phyloP scores from a whole-genome alignment of 1,284 basidiomycete species.

The Cutaneotrichosporon daszewskae region DNA sequence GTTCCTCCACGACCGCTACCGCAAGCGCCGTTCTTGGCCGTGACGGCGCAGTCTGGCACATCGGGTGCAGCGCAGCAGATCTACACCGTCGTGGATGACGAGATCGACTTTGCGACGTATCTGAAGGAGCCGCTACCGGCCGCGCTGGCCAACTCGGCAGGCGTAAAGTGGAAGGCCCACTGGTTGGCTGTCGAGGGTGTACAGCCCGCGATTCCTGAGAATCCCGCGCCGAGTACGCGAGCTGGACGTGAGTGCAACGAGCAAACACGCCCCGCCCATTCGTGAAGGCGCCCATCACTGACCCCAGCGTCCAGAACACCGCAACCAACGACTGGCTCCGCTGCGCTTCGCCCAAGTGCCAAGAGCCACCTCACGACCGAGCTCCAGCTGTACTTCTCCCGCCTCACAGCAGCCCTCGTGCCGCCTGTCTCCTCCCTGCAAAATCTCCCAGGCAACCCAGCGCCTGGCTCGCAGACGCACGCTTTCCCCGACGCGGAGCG shows the following conservation, averaged over 20 bases:
- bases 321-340: constrained; percentile 31
- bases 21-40: constrained; percentile 61
- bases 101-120: constrained; percentile 91
- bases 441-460: constrained; percentile 20
- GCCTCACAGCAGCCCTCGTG: constrained; percentile 78
- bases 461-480: constrained; percentile 13
- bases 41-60: constrained; percentile 38
- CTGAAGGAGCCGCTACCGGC: constrained; percentile 52
- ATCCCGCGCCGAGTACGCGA: constrained; percentile 60
- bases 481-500: constrained; percentile 41
- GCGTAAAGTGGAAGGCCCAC: constrained; percentile 60
- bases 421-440: constrained; percentile 53
- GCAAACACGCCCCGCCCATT: too few relatives aligned
- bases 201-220: constrained; percentile 92
- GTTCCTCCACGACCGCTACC: constrained; percentile 42
- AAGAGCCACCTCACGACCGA: constrained; percentile 92
- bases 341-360: constrained; percentile 50
- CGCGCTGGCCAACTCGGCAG: constrained; percentile 35
- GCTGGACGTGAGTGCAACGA: constrained; percentile 29
- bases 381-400: constrained; percentile 89
- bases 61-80: constrained; percentile 55
- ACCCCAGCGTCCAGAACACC: constrained; percentile 27
- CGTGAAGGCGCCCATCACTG: too few relatives aligned
- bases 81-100: constrained; percentile 85
- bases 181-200: constrained; percentile 98